Conservation (phyloP, 169 alveolate genomes). For the Cryptosporidium meleagridis region DNA sequence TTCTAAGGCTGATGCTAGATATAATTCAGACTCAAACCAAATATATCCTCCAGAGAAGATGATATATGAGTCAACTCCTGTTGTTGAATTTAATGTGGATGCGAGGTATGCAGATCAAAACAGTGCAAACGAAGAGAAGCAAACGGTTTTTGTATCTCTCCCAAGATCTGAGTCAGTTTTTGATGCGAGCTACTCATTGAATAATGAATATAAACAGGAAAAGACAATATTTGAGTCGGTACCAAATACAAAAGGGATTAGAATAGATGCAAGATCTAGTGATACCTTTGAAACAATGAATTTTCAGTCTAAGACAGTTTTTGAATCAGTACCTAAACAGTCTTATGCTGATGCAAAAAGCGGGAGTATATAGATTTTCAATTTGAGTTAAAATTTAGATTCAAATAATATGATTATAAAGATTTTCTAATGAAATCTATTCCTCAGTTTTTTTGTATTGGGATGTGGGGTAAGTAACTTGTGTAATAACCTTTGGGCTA, state of each 20-base stretch:
- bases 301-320: slow-evolving; percentile 3
- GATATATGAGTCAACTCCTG: slow-evolving; percentile 53
- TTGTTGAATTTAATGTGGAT: background rate
- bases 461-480: slow-evolving; percentile 34
- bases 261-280: slow-evolving; percentile 36
- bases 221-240: slow-evolving; percentile 40
- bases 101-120: slow-evolving; percentile 16
- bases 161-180: slow-evolving; percentile 16
- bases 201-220: slow-evolving; percentile 11
- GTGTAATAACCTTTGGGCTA: slow-evolving; percentile 19
- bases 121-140: slow-evolving; percentile 14
- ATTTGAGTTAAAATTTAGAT: background rate
- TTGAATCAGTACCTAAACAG: slow-evolving; percentile 41
- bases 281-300: background rate
- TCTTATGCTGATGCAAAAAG: slow-evolving; percentile 70
- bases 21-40: background rate
- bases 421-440: background rate
- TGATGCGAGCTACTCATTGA: slow-evolving; percentile 34
- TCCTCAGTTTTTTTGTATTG: background rate
- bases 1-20: background rate
- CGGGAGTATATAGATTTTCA: background rate
- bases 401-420: background rate
- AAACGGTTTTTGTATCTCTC: slow-evolving; percentile 22
- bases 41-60: background rate
- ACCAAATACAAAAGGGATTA: slow-evolving; percentile 6